Base-by-base conservation (phyloP, 139 green algal species). In the Chlamydomonas schloesseri region DNA sequence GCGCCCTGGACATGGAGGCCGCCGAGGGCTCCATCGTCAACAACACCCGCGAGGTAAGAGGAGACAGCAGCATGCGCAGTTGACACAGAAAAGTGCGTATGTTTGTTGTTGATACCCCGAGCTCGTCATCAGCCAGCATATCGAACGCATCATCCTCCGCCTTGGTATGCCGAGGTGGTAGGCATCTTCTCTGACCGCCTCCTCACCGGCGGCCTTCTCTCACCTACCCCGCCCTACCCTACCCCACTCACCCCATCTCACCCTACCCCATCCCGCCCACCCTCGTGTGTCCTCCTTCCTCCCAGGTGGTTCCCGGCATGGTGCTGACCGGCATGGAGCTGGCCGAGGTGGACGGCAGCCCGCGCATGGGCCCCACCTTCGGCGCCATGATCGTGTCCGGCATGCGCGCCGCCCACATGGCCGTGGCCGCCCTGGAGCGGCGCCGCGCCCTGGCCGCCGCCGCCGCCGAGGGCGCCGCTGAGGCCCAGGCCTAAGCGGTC, bases 281-380 rank as follows among this genome's bases (percentile, higher is more conserved):
- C n/a, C n/a, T n/a, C n/a, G n/a, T n/a, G n/a, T n/a, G n/a, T n/a
- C n/a, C n/a, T n/a, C n/a, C n/a, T n/a, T n/a, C n/a, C n/a, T n/a
- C 55, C 55, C 55, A 62, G 55, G 93, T 99, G 0, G 97, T 99
- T 26, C 97, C 97, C 37, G 97, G 97, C 86, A 98, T 99, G 94
- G 95, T 99, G 60, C 89, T 99, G 76, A 94, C 92, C 76, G 97
- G 97, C 82, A 99, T 99, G 97, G 97, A 99, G 95, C 94, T 98
- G 82, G 87, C 91, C 21, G 92, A 95, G 90, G 89, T 94, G 50
- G 94, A 97, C 82, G 95, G 95, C 77, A 94, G 88, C 23, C 95
- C 96, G 36, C 94, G 96, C 88, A 99, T 99, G 97, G 97, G 97
- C 76, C 97, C 97, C 68, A 99, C 97, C 55, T 99, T 99, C 88